Evolutionary conservation across 768 basidiomycete genomes (phyloP), one percentile per base, ranked within the genome.

Genomic region (Agaricus subrufescens): DNA sequence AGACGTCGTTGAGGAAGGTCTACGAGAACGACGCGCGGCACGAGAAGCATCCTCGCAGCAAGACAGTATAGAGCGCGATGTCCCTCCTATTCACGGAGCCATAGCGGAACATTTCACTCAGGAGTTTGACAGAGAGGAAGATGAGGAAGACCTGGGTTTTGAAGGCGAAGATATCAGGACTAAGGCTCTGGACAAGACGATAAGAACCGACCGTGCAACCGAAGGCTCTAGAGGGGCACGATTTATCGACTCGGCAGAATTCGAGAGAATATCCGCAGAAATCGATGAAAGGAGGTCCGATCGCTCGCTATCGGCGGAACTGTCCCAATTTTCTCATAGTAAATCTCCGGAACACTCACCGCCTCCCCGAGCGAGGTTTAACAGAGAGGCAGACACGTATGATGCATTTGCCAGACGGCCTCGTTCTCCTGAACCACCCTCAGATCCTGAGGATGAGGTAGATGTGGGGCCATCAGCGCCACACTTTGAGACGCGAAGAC

Each of bases 1-100:
- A 10, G 87, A 85, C 1, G 87, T 94, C 0, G 91, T 98, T 1
- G 90, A 95, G 67, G 87, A 91, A 56, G 92, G 92, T 3, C 74
- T 97, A 52, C 81, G 85, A 58, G 91, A 92, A 60, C 70, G 93
- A 27, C 72, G 87, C 39, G 69, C 75, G 39, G 75, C 74, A 3
- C 71, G 85, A 57, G 85, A 88, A 51, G 65, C 62, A 0, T 63
- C 65, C 4, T 53, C 67, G 45, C 58, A 62, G 25, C 64, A 66
- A n/a, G 60, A 65, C 3, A 63, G 59, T 12, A 75, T 68, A 11
- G 70, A 74, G 46, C 46, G 66, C 29, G 70, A 58, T 6, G 73
- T 73, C 14, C n/a, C 39, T n/a, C 31, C 44, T 3, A 58, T 60
- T 10, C 46, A 61, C 37, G 58, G 60, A 23, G 58, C 59, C 4